Percentiles rank a stretch among this genome's conserved stretches.
phyloP scores from a whole-genome alignment of 768 basidiomycete genomes.

The Glaciozyma martinii region DNA sequence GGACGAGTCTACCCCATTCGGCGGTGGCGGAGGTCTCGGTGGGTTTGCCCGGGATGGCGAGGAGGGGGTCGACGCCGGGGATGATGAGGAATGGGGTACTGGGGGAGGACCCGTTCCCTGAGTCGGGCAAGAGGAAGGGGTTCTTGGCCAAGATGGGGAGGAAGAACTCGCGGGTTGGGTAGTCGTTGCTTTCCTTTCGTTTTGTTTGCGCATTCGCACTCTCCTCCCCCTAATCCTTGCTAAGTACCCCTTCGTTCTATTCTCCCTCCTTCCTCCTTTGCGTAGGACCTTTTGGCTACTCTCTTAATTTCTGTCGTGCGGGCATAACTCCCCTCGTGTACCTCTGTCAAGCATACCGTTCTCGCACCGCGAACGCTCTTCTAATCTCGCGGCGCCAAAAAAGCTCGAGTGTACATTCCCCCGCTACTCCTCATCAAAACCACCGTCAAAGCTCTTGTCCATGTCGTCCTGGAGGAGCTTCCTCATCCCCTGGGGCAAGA shows the following conservation, averaged over 20 bases:
- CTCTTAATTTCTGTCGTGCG: no score
- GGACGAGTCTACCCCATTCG: not conserved
- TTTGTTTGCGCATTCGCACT: not conserved
- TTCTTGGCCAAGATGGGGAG: not conserved
- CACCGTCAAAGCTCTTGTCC: conserved; percentile 1
- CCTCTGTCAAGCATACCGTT: no score
- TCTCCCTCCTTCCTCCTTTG: no score
- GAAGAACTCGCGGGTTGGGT: not conserved
- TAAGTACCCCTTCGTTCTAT: no score
- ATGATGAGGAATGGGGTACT: no score
- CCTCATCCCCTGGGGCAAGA: conserved; percentile 82
- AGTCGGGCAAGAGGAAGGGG: not conserved
- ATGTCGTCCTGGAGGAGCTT: conserved; percentile 49
- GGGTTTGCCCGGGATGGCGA: not conserved
- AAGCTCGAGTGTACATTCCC: no score
- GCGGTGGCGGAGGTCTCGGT: not conserved
- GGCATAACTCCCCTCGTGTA: no score
- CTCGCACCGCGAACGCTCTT: no score
- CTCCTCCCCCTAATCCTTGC: no score
- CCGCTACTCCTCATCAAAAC: not conserved
- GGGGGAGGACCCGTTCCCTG: not conserved
- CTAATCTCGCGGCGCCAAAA: no score
- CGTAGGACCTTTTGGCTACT: no score
- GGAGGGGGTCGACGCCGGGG: not conserved
- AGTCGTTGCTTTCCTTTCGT: not conserved